These are phyloP conservation scores for Scleroderma bovista DNA, from an alignment of 768 basidiomycete genomes.

Conservation along the genomic window DNA sequence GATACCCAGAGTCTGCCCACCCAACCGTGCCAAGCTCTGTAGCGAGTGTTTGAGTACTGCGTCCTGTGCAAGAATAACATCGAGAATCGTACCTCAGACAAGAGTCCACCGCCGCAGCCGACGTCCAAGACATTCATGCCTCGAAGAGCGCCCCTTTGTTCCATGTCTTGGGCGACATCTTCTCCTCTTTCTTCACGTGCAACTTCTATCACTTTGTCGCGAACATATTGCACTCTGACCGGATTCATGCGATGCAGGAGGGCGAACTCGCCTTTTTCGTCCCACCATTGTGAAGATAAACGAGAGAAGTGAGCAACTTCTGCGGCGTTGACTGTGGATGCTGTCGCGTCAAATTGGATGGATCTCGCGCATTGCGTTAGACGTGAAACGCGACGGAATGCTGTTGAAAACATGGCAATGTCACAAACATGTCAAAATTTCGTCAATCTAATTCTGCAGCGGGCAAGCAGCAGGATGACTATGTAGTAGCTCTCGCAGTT, in stretches of 20 bases:
- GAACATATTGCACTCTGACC: constrained; percentile 74
- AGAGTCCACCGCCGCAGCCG: constrained; percentile 91
- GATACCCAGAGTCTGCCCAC: constrained; percentile 84
- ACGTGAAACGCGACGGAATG: constrained; percentile 13
- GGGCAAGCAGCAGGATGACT: no score
- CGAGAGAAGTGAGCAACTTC: constrained; percentile 89
- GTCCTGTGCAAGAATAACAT: neutral
- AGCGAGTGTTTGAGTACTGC: constrained; percentile 2
- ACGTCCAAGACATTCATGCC: constrained; percentile 81
- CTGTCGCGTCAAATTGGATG: constrained; percentile 17
- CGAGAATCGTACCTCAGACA: constrained; percentile 70
- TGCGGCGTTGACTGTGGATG: constrained; percentile 50
- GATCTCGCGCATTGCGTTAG: constrained; percentile 2
- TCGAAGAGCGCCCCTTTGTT: constrained; percentile 36
- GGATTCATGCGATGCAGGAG: constrained; percentile 96
- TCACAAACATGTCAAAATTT: no score
- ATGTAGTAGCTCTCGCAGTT: no score
- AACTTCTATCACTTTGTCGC: constrained; percentile 64
- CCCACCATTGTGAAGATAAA: constrained; percentile 93
- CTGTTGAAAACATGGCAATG: constrained; percentile 17
- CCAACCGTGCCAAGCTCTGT: constrained; percentile 82
- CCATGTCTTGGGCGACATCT: constrained; percentile 25
- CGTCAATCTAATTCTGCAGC: no score
- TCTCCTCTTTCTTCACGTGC: constrained; percentile 48
- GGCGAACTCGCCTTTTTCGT: constrained; percentile 85